Evolutionary conservation across 2,329 filamentous ascomycete species (phyloP), one percentile per base, ranked within the genome.

Genomic region (Monosporascus ibericus): DNA sequence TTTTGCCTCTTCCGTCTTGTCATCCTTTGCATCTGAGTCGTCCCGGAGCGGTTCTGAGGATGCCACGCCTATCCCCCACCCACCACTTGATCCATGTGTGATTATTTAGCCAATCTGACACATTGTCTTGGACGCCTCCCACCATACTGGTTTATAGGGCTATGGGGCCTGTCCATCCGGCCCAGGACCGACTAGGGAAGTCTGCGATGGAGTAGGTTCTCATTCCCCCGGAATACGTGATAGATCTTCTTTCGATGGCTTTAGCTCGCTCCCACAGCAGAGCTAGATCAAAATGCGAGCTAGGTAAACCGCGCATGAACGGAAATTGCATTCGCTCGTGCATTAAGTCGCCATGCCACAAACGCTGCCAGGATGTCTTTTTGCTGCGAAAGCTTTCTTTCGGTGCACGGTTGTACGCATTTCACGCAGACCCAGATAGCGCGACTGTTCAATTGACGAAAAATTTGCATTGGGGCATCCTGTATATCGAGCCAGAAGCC

Each of bases 1-100:
- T 18, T 39, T 18, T 18, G 15, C 15, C 37, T 18, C 15, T 39
- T 39, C 18, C 17, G 6, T 39, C 37, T 18, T 18, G 37, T 39
- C 37, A 18, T 17, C 37, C 37, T 39, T 17, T 18, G 37, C 1
- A 39, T 17, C 15, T 9, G 17, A 17, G 18, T 39, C 15, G 18
- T 66, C 53, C 68, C 65, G 69, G 0, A 70, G 37, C 2, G 56
- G 65, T 17, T 17, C 65, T 49, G 8, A 70, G 48, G 30, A 65
- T 58, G 0, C 68, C 67, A 40, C 63, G 52, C 3, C 59, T 63
- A 48, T 70, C 66, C 17, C 68, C 56, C 2, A 70, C 63, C 37
- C 63, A 64, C 67, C 67, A 72, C 6, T 55, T 48, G 34, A 72
- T 71, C 69, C 68, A 71, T 0, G 69, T 71, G 42, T 65, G 68